Percentiles rank a stretch among this genome's conserved stretches.
Conservation (phyloP, 495 filamentous ascomycete genomes). For the Letharia columbiana region DNA sequence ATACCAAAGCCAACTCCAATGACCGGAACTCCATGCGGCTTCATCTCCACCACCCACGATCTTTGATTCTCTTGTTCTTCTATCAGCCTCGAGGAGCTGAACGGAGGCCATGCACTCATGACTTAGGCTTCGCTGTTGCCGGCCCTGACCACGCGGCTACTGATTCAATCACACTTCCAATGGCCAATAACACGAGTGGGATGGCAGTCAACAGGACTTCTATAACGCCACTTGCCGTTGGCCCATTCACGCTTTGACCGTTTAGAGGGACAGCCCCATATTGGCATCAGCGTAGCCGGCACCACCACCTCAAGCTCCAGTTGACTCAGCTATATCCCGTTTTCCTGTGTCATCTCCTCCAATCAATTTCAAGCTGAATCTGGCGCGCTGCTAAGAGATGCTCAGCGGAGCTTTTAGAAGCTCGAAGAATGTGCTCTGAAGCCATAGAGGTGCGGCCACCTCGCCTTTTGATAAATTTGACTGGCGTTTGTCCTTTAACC, state of each 20-base stretch:
- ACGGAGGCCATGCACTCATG: background rate
- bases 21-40: background rate
- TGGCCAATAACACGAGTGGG: conserved; percentile 2
- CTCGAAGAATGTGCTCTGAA: conserved; percentile 3
- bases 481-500: conserved; percentile 15
- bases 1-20: background rate
- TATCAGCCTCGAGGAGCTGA: conserved; percentile 11
- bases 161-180: background rate
- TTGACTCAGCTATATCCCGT: background rate
- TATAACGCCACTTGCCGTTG: background rate
- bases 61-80: background rate
- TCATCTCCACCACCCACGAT: background rate
- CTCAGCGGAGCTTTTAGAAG: conserved; percentile 8
- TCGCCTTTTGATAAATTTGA: conserved; percentile 8
- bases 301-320: background rate
- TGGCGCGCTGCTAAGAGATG: conserved; percentile 9
- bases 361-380: background rate
- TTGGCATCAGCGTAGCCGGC: background rate
- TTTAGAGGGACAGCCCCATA: background rate
- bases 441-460: conserved; percentile 11
- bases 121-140: background rate
- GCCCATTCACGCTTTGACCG: background rate
- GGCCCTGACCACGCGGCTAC: conserved; percentile 11
- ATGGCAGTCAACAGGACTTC: background rate
- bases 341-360: conserved; percentile 3